Evolutionary conservation across 2,329 filamentous ascomycete species (phyloP).

Genomic region (Verticillium dahliae): DNA sequence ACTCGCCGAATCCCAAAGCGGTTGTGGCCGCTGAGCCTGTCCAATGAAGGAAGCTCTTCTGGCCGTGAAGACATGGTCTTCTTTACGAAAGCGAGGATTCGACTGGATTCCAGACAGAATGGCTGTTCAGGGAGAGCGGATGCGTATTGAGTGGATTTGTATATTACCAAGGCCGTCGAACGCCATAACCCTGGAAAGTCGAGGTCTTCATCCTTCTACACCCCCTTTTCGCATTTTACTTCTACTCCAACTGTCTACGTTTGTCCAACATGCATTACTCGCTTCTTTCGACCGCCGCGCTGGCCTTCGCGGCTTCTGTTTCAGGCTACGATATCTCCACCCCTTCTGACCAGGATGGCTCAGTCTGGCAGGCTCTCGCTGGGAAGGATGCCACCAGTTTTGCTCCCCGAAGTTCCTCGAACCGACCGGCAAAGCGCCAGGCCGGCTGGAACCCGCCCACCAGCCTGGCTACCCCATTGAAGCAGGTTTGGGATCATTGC

Average conservation of each 20-base stretch:
- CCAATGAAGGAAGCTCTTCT: background rate
- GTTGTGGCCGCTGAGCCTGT: background rate
- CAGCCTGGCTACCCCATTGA: constrained; percentile 13
- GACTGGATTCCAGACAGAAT: too few species aligned
- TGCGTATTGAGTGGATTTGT: background rate
- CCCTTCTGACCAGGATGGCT: constrained; percentile 18
- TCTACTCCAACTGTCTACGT: constrained; percentile 5
- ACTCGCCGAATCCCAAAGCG: background rate
- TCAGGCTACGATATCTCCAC: constrained; percentile 14
- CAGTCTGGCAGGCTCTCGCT: constrained; percentile 18
- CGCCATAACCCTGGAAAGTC: background rate
- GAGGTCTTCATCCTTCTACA: background rate
- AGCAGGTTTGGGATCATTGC: constrained; percentile 23
- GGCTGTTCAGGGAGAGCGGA: too few species aligned
- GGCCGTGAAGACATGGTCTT: background rate
- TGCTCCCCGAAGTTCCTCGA: constrained; percentile 4
- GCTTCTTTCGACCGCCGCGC: constrained; percentile 8
- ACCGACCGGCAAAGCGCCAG: constrained; percentile 19
- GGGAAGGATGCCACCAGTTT: constrained; percentile 3
- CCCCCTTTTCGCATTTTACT: background rate
- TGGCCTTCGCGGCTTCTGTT: constrained; percentile 17
- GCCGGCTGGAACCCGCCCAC: constrained; percentile 20
- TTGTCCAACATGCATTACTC: constrained; percentile 17
- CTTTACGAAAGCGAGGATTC: background rate
- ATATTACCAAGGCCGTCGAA: background rate